Evolutionary conservation across 1,284 basidiomycete species (phyloP).

Genomic region (Ustilago curta): DNA sequence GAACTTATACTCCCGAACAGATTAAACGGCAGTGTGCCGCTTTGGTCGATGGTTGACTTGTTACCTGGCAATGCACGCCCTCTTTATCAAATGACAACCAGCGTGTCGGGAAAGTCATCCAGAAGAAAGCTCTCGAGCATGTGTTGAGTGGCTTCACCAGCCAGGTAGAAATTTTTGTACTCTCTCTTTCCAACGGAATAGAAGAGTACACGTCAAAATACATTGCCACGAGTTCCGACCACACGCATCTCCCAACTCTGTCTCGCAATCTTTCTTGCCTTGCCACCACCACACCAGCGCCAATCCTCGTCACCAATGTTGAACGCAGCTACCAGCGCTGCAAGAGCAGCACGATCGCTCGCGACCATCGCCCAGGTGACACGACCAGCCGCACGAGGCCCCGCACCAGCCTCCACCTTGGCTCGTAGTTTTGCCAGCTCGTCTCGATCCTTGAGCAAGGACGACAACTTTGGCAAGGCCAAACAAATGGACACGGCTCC

Average conservation of each 20-base stretch:
- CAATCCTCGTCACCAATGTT: constrained; percentile 13
- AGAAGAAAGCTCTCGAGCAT: constrained; percentile 23
- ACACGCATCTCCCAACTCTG: not conserved
- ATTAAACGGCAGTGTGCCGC: not conserved
- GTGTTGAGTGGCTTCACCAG: not conserved
- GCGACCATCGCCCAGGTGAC: constrained; percentile 17
- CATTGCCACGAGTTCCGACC: constrained; percentile 10
- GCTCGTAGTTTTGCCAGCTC: constrained; percentile 33
- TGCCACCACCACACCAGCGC: constrained; percentile 9
- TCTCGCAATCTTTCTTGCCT: not conserved
- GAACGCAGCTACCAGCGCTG: constrained; percentile 20
- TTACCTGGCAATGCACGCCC: too few species aligned
- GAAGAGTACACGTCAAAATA: constrained; percentile 4
- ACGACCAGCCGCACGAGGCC: constrained; percentile 7
- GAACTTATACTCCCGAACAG: not conserved
- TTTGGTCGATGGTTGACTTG: not conserved
- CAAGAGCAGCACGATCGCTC: constrained; percentile 27
- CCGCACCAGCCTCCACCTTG: constrained; percentile 16
- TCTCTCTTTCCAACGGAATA: constrained; percentile 22
- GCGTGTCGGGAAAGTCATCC: not conserved
- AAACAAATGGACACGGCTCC: constrained; percentile 28
- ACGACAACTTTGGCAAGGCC: constrained; percentile 32
- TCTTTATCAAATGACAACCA: too few species aligned
- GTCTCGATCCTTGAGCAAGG: constrained; percentile 28
- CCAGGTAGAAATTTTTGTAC: constrained; percentile 7